phyloP scores from a whole-genome alignment of 2,329 filamentous ascomycete genomes.

The Penicillium rolfsii region DNA sequence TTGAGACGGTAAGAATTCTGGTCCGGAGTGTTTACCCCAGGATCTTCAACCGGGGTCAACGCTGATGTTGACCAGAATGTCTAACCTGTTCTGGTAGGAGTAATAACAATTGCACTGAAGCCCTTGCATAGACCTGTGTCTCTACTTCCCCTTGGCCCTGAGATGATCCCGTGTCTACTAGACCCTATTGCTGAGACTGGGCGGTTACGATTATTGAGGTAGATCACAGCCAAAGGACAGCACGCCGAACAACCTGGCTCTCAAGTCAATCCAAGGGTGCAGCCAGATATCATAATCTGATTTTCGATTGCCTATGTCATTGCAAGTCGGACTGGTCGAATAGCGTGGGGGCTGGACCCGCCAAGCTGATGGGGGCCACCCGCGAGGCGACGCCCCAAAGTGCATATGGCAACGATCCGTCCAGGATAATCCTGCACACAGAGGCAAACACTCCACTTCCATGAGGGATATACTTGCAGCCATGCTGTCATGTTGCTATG shows the following conservation, averaged over 20 bases:
- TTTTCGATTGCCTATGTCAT: constrained; percentile 7
- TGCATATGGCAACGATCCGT: constrained; percentile 9
- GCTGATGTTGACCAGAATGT: constrained; percentile 3
- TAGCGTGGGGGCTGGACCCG: constrained; percentile 16
- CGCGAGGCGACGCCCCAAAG: constrained; percentile 4
- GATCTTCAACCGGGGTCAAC: background rate
- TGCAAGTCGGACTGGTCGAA: background rate
- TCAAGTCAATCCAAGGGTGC: background rate
- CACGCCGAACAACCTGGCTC: background rate
- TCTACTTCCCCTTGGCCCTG: constrained; percentile 7
- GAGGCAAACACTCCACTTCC: constrained; percentile 5
- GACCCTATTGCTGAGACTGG: constrained; percentile 1
- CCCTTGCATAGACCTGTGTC: constrained; percentile 5
- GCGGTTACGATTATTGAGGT: background rate
- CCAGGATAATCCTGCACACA: constrained; percentile 10
- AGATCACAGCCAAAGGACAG: constrained; percentile 8
- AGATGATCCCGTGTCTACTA: background rate
- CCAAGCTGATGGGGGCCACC: constrained; percentile 4
- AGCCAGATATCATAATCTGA: constrained; percentile 13
- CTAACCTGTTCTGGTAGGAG: constrained; percentile 18
- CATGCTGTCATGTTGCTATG: background rate
- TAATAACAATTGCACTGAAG: constrained; percentile 8
- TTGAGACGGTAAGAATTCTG: too few species aligned
- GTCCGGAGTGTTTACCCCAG: constrained; percentile 5
- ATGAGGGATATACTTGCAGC: background rate